These are phyloP conservation scores for Silene noctiflora DNA, from an alignment of 179 eudicot genomes.

Conservation along the genomic window DNA sequence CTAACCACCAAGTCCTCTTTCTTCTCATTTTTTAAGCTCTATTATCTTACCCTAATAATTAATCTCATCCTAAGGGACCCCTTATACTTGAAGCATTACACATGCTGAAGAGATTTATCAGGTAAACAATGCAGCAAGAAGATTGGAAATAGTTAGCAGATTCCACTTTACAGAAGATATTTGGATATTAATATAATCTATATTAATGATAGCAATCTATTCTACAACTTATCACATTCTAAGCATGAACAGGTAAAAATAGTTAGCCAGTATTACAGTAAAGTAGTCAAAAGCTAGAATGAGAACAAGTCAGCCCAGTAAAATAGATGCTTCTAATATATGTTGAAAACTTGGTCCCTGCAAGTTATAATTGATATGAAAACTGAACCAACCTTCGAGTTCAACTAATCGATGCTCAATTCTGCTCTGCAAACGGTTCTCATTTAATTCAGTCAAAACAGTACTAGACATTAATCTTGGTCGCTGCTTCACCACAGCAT, in stretches of 20 bases:
- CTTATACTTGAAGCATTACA: neutral
- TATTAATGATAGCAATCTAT: neutral
- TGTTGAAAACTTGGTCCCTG: constrained; percentile 1
- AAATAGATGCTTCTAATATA: constrained; percentile 1
- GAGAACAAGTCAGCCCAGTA: neutral
- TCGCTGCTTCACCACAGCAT: constrained; percentile 70
- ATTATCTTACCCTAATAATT: no score
- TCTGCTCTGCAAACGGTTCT: constrained; percentile 57
- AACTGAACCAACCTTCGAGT: constrained; percentile 72
- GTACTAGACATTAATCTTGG: constrained; percentile 60
- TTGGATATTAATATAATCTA: neutral
- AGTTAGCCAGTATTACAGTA: neutral
- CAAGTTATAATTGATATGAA: neutral
- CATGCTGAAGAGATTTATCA: neutral
- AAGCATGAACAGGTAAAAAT: neutral
- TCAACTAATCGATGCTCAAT: constrained; percentile 72
- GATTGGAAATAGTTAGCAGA: neutral
- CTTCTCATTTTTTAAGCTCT: no score
- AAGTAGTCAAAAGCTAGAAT: neutral
- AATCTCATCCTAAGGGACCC: neutral
- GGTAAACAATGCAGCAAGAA: constrained; percentile 6
- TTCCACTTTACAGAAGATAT: neutral
- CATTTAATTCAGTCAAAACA: constrained; percentile 49
- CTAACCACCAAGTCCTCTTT: no score
- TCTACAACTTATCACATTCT: neutral